Conservation (phyloP, 1,284 basidiomycete genomes). For the Retiboletus fuscus region DNA sequence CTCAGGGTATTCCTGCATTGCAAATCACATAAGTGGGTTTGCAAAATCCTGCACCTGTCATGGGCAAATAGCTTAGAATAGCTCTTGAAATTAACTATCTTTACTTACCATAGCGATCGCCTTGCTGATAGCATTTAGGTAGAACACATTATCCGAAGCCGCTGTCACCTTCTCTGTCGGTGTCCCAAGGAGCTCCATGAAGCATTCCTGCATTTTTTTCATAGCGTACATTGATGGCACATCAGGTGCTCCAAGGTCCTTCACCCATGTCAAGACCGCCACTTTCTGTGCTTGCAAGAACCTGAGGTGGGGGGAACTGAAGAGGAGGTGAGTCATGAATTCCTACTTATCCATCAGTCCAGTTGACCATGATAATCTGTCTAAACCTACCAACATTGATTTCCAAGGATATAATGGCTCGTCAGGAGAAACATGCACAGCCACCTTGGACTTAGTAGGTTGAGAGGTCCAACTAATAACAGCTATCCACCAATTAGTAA, state of each 20-base stretch:
- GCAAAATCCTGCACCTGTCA: conserved; percentile 40
- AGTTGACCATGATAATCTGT: not conserved
- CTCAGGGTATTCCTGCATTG: conserved; percentile 47
- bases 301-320: conserved; percentile 16
- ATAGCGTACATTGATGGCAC: conserved; percentile 41
- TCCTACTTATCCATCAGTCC: not conserved
- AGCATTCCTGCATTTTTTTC: conserved; percentile 45
- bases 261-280: conserved; percentile 43
- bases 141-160: conserved; percentile 17
- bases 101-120: conserved; percentile 28
- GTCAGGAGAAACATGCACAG: not conserved
- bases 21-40: conserved; percentile 40
- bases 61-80: not conserved
- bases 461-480: not conserved
- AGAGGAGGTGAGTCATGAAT: conserved; percentile 15
- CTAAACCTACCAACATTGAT: conserved; percentile 15
- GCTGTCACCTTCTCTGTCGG: conserved; percentile 16
- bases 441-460: not conserved
- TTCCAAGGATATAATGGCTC: conserved; percentile 32
- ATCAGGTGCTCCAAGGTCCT: conserved; percentile 39
- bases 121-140: conserved; percentile 25
- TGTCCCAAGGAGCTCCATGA: conserved; percentile 34
- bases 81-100: not conserved
- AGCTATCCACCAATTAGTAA: no score
- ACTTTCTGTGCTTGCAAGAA: conserved; percentile 12